phyloP scores from a whole-genome alignment of 2,329 filamentous ascomycete genomes.

The Diplodia intermedia region DNA sequence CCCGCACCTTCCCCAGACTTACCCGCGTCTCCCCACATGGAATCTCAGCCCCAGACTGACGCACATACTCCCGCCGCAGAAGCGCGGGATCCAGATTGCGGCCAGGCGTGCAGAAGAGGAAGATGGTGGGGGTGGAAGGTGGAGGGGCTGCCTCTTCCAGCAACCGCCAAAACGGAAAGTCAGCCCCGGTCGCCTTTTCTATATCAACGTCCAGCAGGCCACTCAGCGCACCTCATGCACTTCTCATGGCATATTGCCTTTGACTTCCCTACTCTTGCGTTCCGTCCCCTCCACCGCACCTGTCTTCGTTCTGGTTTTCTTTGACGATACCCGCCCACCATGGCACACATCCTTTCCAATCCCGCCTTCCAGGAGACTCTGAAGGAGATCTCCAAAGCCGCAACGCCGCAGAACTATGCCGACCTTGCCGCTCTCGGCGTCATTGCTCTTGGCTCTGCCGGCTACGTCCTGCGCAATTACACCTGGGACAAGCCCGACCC shows the following conservation, averaged over 20 bases:
- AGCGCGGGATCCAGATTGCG: slow-evolving; percentile 21
- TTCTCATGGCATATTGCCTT: background rate
- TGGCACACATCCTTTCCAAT: slow-evolving; percentile 32
- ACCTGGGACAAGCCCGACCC: slow-evolving; percentile 60
- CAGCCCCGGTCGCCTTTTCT: slow-evolving; percentile 7
- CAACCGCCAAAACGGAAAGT: slow-evolving; percentile 10
- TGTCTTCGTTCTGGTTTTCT: background rate
- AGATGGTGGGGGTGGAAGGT: slow-evolving; percentile 13
- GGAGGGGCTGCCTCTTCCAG: slow-evolving; percentile 3
- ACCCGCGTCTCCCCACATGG: slow-evolving; percentile 16
- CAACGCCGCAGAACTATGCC: slow-evolving; percentile 45
- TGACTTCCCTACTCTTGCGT: background rate
- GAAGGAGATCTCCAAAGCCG: slow-evolving; percentile 37
- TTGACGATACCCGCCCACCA: slow-evolving; percentile 31
- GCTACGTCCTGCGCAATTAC: slow-evolving; percentile 53
- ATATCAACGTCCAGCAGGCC: slow-evolving; percentile 13
- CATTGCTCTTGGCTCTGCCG: slow-evolving; percentile 46
- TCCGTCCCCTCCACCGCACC: too few relatives aligned
- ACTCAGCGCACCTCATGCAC: background rate
- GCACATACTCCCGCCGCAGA: slow-evolving; percentile 13
- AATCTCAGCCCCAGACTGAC: slow-evolving; percentile 18
- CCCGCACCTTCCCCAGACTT: slow-evolving; percentile 17
- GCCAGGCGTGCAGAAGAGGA: background rate
- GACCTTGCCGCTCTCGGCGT: slow-evolving; percentile 49
- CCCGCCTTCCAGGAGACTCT: slow-evolving; percentile 31